phyloP scores from a whole-genome alignment of 192 early-diverging fungal genomes.

The Entrophospora sp. region DNA sequence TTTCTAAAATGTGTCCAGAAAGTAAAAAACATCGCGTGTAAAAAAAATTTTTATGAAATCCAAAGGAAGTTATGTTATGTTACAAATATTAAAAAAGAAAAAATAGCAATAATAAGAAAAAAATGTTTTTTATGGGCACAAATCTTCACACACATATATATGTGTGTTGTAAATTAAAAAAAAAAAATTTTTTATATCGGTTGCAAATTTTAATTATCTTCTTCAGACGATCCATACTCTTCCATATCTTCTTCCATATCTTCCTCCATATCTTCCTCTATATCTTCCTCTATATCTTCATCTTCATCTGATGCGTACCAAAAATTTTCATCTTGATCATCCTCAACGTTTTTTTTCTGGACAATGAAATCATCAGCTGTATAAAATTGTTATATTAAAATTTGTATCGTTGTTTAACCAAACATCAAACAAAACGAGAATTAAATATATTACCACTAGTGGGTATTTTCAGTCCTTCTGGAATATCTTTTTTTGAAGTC shows the following conservation, averaged over 20 bases:
- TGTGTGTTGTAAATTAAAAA: no score
- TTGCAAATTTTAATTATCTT: constrained; percentile 6
- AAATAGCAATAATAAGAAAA: constrained; percentile 4
- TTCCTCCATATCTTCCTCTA: constrained; percentile 29
- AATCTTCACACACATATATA: no score
- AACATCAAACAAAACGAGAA: neutral
- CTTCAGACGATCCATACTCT: constrained; percentile 26
- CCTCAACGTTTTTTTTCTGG: constrained; percentile 28
- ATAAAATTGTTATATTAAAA: no score
- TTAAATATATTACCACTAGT: constrained; percentile 30
- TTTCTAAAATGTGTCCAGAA: no score
- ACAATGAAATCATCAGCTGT: constrained; percentile 18
- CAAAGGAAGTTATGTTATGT: no score
- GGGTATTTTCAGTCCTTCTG: constrained; percentile 40
- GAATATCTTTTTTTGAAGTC: constrained; percentile 37
- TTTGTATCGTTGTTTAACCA: no score
- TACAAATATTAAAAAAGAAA: neutral
- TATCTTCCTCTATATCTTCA: constrained; percentile 27
- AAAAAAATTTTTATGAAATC: no score
- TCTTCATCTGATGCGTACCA: constrained; percentile 29
- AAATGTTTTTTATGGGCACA: constrained; percentile 2
- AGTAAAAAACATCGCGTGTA: no score
- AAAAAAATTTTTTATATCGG: neutral
- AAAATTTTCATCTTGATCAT: constrained; percentile 28
- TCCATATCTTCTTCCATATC: constrained; percentile 26